Percentiles rank a stretch among this genome's conserved stretches.
These are phyloP conservation scores for Hygrophorus pudorinus DNA, from an alignment of 768 basidiomycete genomes.

Conservation along the genomic window DNA sequence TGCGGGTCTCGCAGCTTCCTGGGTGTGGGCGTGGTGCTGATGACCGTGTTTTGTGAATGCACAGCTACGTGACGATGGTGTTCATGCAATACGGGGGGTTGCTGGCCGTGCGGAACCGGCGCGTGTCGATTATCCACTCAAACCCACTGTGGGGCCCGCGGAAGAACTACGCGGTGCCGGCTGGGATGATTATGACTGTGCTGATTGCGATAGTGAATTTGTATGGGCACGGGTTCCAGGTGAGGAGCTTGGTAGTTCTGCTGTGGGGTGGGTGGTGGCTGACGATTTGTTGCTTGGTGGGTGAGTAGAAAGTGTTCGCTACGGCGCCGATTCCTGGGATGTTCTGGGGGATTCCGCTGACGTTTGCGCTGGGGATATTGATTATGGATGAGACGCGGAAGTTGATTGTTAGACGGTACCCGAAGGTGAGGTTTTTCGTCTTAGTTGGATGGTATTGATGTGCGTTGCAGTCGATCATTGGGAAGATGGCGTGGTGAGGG, in stretches of 20 bases:
- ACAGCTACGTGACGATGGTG: constrained; percentile 38
- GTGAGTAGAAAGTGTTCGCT: constrained; percentile 23
- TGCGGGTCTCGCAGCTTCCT: constrained; percentile 13
- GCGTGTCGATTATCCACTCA: constrained; percentile 31
- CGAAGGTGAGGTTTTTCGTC: constrained; percentile 21
- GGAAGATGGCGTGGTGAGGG: constrained; percentile 7
- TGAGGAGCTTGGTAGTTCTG: too few relatives aligned
- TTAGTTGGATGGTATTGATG: not conserved
- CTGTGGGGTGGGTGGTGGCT: too few relatives aligned
- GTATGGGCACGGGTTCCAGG: constrained; percentile 32
- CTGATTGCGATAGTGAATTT: constrained; percentile 34
- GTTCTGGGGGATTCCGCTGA: constrained; percentile 41
- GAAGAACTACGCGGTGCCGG: constrained; percentile 27
- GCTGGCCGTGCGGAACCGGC: constrained; percentile 33
- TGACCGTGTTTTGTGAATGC: not conserved
- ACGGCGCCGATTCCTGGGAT: constrained; percentile 34
- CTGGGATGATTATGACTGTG: constrained; percentile 29
- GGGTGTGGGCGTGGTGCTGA: not conserved
- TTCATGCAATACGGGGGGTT: constrained; percentile 34
- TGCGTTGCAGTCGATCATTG: constrained; percentile 3
- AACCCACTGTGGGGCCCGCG: constrained; percentile 39
- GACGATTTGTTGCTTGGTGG: too few relatives aligned
- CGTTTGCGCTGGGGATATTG: constrained; percentile 31
- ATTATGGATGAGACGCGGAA: constrained; percentile 35
- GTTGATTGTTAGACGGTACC: constrained; percentile 31